Conservation (phyloP, 176 grass and related monocot species). For the Eremochloa ophiuroides region DNA sequence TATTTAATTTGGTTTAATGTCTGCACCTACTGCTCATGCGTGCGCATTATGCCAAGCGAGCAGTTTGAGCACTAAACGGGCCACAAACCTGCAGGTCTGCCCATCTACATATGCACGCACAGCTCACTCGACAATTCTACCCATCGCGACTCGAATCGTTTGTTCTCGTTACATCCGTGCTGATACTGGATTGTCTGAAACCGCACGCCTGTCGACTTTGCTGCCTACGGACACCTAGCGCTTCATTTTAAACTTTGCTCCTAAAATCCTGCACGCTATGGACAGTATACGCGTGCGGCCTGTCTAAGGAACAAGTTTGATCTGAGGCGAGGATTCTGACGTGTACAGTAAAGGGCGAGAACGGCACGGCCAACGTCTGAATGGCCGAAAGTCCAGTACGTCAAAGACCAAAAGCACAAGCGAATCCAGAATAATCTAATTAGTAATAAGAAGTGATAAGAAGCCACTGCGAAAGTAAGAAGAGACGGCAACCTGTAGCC, state of each 20-base stretch:
- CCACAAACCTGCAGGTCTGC: slow-evolving; percentile 20
- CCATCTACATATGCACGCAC: slow-evolving; percentile 16
- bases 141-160: neutral
- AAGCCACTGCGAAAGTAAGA: neutral
- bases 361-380: neutral
- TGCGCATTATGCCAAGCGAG: neutral
- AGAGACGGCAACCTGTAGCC: neutral
- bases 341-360: neutral
- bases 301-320: neutral
- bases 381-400: neutral
- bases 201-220: neutral
- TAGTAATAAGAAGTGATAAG: too few species aligned
- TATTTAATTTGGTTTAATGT: slow-evolving; percentile 17
- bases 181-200: neutral
- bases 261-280: neutral
- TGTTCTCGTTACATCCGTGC: neutral
- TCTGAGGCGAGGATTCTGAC: too few species aligned
- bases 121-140: too few species aligned
- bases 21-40: slow-evolving; percentile 22
- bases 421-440: neutral
- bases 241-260: neutral
- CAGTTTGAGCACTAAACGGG: neutral
- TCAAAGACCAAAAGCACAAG: neutral
- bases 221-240: neutral
- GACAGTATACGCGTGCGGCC: neutral